Base-by-base conservation (phyloP, 176 grass and related monocot species). In the Triticum aestivum region DNA sequence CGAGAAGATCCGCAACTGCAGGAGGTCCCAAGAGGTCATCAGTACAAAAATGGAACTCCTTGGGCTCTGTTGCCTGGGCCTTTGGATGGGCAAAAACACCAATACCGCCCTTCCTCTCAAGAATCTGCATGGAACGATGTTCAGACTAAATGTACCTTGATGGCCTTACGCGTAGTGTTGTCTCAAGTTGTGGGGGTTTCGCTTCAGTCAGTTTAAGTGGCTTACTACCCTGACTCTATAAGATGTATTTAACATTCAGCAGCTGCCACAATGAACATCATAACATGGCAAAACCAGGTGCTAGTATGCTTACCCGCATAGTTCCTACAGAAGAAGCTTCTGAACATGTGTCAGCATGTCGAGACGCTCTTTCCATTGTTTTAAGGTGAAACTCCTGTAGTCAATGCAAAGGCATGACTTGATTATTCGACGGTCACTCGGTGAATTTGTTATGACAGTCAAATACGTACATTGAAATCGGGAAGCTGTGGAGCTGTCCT, bases 81-180 rank as follows among this genome's bases (percentile, higher is more conserved):
- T 24, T 24, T 93, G 87, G 75, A 21, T 88, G 58, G 23, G 79
- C 30, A 89, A 85, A 77, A 37, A 91, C 54, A 61, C 89, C 90
- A 13, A 87, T 75, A 35, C 88, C 94, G 29, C 92, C 88, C 68
- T 88, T 94, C 80, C 84, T 87, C 44, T 98, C 90, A 82, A 98
- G 85, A 90, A 98, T 98, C 97, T 98, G 90, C 81, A 90, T 37
- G 18, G 38, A 61, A 80, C 69, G 27, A 44, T 49, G 37, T 35
- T 74, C 17, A 84, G 6, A 62, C 14, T 69, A 61, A 87, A 52
- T 75, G 10, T 44, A 98, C 94, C 86, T 96, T 89, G 88, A 82
- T 62, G 94, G 90, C 44, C 97, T 89, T 39, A 90, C 92, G 45
- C 94, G 87, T 21, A 94, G 23, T 24, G 23, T 24, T 24, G 23